phyloP scores from a whole-genome alignment of 164 flowering plant genomes.

The Dillenia turbinata region DNA sequence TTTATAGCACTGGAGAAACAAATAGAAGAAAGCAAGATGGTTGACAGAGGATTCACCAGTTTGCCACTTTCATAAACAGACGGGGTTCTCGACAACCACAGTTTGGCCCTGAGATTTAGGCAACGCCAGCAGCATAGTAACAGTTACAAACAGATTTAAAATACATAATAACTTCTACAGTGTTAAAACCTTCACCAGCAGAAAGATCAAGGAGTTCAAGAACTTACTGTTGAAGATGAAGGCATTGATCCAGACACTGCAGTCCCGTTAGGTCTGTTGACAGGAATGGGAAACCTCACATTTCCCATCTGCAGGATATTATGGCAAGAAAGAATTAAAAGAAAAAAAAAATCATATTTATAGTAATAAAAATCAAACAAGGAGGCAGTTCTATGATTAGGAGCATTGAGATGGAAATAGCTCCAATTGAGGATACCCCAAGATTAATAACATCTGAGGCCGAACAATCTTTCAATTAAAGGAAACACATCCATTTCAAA shows the following conservation, averaged over 20 bases:
- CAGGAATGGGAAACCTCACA: constrained; percentile 55
- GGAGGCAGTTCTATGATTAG: too few relatives aligned
- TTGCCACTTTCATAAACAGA: constrained; percentile 90
- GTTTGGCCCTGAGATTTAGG: constrained; percentile 60
- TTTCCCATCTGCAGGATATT: constrained; percentile 40
- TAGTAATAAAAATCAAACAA: too few relatives aligned
- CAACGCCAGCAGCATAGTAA: constrained; percentile 19
- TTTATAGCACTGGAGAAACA: background rate
- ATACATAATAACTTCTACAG: background rate
- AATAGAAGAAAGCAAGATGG: background rate
- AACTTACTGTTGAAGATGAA: constrained; percentile 63
- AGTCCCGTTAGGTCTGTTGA: constrained; percentile 50
- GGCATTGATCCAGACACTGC: constrained; percentile 34
- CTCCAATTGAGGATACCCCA: too few relatives aligned
- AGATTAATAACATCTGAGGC: too few relatives aligned
- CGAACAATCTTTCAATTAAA: too few relatives aligned
- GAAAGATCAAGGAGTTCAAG: background rate
- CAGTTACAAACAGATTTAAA: background rate
- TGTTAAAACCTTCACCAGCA: background rate
- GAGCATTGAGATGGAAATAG: too few relatives aligned
- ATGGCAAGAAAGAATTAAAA: background rate
- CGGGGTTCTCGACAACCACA: constrained; percentile 94
- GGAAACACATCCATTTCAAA: too few relatives aligned
- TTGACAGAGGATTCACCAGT: constrained; percentile 42
- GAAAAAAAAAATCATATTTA: background rate